A percentile compares a stretch with the other conserved stretches of the same genome.
Evolutionary conservation across 805 yeast genomes (phyloP).

Genomic region (Candida qinlingensis): DNA sequence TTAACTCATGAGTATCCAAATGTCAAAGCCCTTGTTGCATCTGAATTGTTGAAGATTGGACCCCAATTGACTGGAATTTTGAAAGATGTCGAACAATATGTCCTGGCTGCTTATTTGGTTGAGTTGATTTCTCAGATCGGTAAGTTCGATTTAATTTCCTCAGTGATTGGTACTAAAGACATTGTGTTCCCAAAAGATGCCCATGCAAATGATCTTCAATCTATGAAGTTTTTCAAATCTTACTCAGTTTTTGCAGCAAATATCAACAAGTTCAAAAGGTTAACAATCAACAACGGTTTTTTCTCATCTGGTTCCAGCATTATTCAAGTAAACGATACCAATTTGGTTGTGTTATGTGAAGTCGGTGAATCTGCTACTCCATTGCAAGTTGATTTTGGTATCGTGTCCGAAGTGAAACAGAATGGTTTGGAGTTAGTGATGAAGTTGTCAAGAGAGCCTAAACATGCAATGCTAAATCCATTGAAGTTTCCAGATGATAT

Average conservation of each 20-base stretch:
- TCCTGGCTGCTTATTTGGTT: slow-evolving; percentile 15
- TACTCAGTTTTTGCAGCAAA: slow-evolving; percentile 2
- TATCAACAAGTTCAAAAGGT: slow-evolving; percentile 7
- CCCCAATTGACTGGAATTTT: background rate
- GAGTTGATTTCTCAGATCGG: slow-evolving; percentile 21
- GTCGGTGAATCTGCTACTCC: slow-evolving; percentile 18
- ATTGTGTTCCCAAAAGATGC: background rate
- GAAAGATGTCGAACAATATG: slow-evolving; percentile 10
- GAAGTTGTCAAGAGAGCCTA: slow-evolving; percentile 5
- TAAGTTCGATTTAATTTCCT: slow-evolving; percentile 1
- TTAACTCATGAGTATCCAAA: slow-evolving; percentile 20
- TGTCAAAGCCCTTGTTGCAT: background rate
- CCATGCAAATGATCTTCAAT: slow-evolving; percentile 17
- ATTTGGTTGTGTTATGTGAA: slow-evolving; percentile 13
- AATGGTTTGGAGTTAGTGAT: slow-evolving; percentile 3
- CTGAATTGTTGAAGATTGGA: background rate
- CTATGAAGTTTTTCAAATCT: slow-evolving; percentile 11
- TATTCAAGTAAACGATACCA: slow-evolving; percentile 12
- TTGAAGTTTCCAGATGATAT: slow-evolving; percentile 3
- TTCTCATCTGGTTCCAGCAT: slow-evolving; percentile 7
- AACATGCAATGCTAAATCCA: slow-evolving; percentile 10
- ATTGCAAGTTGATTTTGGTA: slow-evolving; percentile 13
- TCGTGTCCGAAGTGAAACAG: slow-evolving; percentile 3
- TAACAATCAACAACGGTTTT: slow-evolving; percentile 6
- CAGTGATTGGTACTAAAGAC: background rate